Evolutionary conservation across 78 protist species (phyloP), one percentile per base, ranked within the genome.

Genomic region (slime mould (Dictyostelium discoideum)): DNA sequence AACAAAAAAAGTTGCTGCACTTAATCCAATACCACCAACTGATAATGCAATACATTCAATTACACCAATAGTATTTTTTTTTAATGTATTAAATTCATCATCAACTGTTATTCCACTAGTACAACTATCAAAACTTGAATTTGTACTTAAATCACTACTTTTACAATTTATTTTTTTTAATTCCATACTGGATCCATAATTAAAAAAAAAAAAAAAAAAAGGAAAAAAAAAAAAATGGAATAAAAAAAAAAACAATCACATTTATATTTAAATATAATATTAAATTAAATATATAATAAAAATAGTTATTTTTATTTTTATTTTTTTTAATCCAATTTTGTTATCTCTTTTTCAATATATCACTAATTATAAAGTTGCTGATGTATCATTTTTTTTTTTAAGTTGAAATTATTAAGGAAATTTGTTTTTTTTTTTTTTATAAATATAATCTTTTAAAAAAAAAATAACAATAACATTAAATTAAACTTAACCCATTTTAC

Each of bases 21-120:
- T 81, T 39, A 86, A 86, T 40, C 94, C 94, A 46, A 89, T 69
- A 1, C 94, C 94, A 11, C 81, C 39, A 16, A 89, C 60, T 20
- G 87, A 81, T 77, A 79, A 65, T 46, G 84, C 94, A 13, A 89
- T n/a, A 46, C 80, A 60, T 26, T 89, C 87, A 10, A 46, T 48
- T 5, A 89, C 20, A 32, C 85, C 79, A 3, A 89, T 39, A 5
- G 94, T 29, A 89, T 89, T 89, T 69, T 32, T 65, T 42, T 89
- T 89, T 69, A 69, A 60, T 13, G 10, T 63, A 48, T 60, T 87
- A 54, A 54, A 65, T n/a, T 65, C 74, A 22, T 29, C 77, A 69
- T 69, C 40, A 11, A 26, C 10, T 69, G 77, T 69, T 26, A 67
- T 20, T 5, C 69, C 69, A 60, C 69, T 60, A 60, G 24, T 20